phyloP scores from a whole-genome alignment of 768 basidiomycete genomes.

The Mycena galericulata region DNA sequence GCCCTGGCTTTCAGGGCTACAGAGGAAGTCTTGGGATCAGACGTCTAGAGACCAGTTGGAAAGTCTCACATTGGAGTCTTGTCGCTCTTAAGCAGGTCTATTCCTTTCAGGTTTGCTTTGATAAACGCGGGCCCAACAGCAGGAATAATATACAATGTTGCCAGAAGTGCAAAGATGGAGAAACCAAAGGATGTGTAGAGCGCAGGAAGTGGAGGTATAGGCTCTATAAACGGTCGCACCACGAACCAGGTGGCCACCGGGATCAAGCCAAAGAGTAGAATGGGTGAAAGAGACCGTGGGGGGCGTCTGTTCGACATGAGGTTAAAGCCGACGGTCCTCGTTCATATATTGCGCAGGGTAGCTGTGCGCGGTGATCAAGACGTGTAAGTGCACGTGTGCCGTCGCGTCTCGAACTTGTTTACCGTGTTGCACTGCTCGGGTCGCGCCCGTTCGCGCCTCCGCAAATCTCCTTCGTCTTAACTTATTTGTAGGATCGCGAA shows the following conservation, averaged over 20 bases:
- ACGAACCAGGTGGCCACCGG: slow-evolving; percentile 83
- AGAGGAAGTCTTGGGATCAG: slow-evolving; percentile 15
- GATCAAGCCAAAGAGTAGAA: slow-evolving; percentile 63
- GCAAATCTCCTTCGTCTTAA: too few relatives aligned
- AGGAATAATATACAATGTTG: slow-evolving; percentile 85
- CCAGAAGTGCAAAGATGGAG: slow-evolving; percentile 84
- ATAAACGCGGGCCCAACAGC: slow-evolving; percentile 84
- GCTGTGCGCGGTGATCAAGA: too few relatives aligned
- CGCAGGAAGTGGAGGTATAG: slow-evolving; percentile 75
- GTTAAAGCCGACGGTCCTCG: background rate
- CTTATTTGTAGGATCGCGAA: too few relatives aligned
- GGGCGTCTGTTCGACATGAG: slow-evolving; percentile 28
- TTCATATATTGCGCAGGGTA: slow-evolving; percentile 19
- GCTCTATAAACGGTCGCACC: slow-evolving; percentile 76
- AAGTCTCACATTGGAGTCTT: slow-evolving; percentile 68
- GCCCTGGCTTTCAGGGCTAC: slow-evolving; percentile 95
- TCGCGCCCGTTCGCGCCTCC: too few relatives aligned
- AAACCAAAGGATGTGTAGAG: slow-evolving; percentile 87
- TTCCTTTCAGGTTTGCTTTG: slow-evolving; percentile 84
- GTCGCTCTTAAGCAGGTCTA: slow-evolving; percentile 89
- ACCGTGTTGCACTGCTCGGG: too few relatives aligned
- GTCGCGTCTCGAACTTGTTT: too few relatives aligned
- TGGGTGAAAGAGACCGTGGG: slow-evolving; percentile 63
- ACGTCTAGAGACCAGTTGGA: slow-evolving; percentile 13
- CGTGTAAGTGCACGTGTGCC: too few relatives aligned